Evolutionary conservation across 805 yeast genomes (phyloP), one percentile per base, ranked within the genome.

Genomic region (Kodamaea kaohsiungensis): DNA sequence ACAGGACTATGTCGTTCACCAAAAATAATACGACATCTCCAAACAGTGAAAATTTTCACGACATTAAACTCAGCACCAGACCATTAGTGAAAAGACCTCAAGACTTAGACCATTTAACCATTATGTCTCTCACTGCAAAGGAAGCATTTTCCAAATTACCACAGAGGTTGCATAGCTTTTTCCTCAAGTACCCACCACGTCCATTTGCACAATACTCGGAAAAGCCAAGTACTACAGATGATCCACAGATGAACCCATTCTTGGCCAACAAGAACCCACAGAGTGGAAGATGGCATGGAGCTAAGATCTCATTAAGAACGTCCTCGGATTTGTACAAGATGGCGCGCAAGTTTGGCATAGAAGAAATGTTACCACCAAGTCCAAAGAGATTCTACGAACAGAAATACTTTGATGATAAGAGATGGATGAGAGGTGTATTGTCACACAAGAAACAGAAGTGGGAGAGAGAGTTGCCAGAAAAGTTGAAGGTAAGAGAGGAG

Each of bases 201-300:
- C 93, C 91, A n/a, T 84, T 83, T 70, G 80, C 81, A 16, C 67
- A 79, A 60, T 92, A 91, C 68, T 76, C 89, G 4, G 71, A 77
- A 2, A 79, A 77, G 57, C 88, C 96, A 50, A 82, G 89, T 1
- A 73, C 82, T 27, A 85, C 89, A 18, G 74, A 72, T 48, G 92
- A 91, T 48, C 79, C 82, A 18, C 81, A 83, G 56, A 88, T 91
- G 61, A 92, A 92, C 70, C 98, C 98, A 51, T 92, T 92, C 69
- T 70, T 90, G 53, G 87, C 96, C 19, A 91, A 90, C 69, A 87
- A 81, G 64, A 91, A 91, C 68, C 91, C 96, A 17, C 82, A 87
- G 18, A 90, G 96, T 18, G 83, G 87, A n/a, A 78, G 73, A 61
- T 83, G 86, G 74, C 96, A 89, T 63, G 83, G 84, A 55, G 89